These are phyloP conservation scores for Kentomonas sorsogonicus DNA, from an alignment of 208 protist species.

Conservation along the genomic window DNA sequence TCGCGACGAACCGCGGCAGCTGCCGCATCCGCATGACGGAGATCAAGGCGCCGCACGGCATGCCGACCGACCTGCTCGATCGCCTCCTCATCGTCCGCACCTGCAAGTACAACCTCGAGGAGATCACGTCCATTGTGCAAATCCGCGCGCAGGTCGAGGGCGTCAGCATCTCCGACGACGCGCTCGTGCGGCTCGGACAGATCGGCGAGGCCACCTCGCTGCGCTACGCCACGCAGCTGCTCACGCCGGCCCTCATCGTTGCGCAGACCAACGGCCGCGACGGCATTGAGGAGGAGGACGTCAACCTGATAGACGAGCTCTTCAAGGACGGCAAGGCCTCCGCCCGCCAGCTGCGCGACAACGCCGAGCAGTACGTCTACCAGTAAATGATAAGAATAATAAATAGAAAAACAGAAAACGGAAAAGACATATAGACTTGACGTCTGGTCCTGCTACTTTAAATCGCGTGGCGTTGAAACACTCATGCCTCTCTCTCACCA, in stretches of 20 bases:
- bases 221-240: slow-evolving; percentile 97
- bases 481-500: neutral
- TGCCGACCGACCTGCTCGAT: slow-evolving; percentile 99
- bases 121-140: slow-evolving; percentile 95
- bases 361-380: slow-evolving; percentile 90
- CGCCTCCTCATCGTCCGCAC: slow-evolving; percentile 99
- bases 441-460: neutral
- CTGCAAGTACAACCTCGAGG: slow-evolving; percentile 92
- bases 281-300: slow-evolving; percentile 88
- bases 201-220: slow-evolving; percentile 94
- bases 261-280: slow-evolving; percentile 93
- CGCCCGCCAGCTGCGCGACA: slow-evolving; percentile 77
- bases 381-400: slow-evolving; percentile 41
- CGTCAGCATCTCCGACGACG: slow-evolving; percentile 90
- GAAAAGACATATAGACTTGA: too few species aligned
- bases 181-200: slow-evolving; percentile 84
- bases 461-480: neutral
- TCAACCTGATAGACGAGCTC: slow-evolving; percentile 93
- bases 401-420: slow-evolving; percentile 10
- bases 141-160: slow-evolving; percentile 95
- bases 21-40: slow-evolving; percentile 97
- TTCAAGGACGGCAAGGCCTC: slow-evolving; percentile 98
- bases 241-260: slow-evolving; percentile 96
- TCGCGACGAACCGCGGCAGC: slow-evolving; percentile 99
- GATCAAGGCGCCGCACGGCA: slow-evolving; percentile 97